Base-by-base conservation (phyloP, 345 rosid genomes). In the Orychophragmus violaceus region DNA sequence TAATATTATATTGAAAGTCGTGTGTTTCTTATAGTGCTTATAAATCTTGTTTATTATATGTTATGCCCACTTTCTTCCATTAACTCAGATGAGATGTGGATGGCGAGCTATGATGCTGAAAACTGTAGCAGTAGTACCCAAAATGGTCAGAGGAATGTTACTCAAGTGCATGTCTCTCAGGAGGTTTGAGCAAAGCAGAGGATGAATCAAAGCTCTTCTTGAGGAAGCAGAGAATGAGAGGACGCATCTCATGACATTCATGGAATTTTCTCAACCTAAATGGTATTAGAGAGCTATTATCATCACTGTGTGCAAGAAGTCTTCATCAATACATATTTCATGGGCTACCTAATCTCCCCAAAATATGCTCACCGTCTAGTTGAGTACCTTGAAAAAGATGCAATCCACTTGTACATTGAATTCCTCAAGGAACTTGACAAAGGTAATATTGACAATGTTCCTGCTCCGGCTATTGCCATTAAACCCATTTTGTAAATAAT, bases 201-300 rank as follows among this genome's bases (percentile, higher is more conserved):
- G 96, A 0, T 88, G 92, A 90, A 88, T 88, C 71, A 84, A 80
- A 50, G 84, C 88, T 2, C 57, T 88, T 2, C 78, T 88, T 2
- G 96, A 88, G 28, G 96, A 88, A 67, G 92, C 96, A 0, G 96
- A 88, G 84, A 88, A 88, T 14, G 96, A 88, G 59, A 79, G 96
- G 6, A 88, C 86, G 96, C 96, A 88, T 62, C 80, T 88, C 0
- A 88, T 88, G 96, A 88, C 92, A 2, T 88, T 88, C 77, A 88
- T 88, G 91, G 92, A 88, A 75, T 87, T 88, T 0, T 67, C 88
- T 0, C 39, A 84, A 60, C 96, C 96, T 0, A 79, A 59, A 23
- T 86, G 96, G 96, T 88, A 88, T 55, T 90, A 86, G 69, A 78
- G 92, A 8, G 92, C 88, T 0, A 83, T 88, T 0, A 88, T 88